A percentile compares a stretch with the other conserved stretches of the same genome.
Evolutionary conservation across 208 protist species (phyloP).

Genomic region (Crithidia thermophila): DNA sequence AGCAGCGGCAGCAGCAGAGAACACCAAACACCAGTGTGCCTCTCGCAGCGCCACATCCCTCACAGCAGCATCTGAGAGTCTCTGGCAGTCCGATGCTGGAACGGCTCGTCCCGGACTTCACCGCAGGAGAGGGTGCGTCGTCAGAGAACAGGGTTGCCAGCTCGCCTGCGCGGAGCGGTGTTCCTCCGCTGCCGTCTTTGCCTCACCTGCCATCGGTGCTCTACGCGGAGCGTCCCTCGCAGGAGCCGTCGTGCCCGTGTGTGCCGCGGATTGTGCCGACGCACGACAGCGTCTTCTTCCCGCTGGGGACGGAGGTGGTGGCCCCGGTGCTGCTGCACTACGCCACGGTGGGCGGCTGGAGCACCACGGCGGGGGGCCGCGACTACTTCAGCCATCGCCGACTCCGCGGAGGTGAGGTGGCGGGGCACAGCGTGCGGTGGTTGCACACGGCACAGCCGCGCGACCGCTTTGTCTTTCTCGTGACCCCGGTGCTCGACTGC

Average conservation of each 20-base stretch:
- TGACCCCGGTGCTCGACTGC: slow-evolving; percentile 51
- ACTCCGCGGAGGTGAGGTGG: slow-evolving; percentile 52
- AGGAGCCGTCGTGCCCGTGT: slow-evolving; percentile 1
- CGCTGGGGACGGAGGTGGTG: slow-evolving; percentile 42
- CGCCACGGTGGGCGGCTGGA: slow-evolving; percentile 58
- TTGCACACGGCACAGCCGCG: slow-evolving; percentile 61
- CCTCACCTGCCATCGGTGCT: not conserved
- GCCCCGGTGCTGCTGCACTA: slow-evolving; percentile 75
- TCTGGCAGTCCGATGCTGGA: too few species aligned
- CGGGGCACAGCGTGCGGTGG: slow-evolving; percentile 71
- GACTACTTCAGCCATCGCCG: slow-evolving; percentile 78
- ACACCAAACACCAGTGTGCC: too few species aligned
- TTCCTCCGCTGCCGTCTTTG: not conserved
- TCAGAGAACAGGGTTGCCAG: too few species aligned
- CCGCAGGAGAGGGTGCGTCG: too few species aligned
- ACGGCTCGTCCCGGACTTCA: too few species aligned
- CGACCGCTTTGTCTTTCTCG: slow-evolving; percentile 69
- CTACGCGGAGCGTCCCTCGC: too few species aligned
- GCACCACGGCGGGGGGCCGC: slow-evolving; percentile 51
- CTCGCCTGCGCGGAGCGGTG: too few species aligned
- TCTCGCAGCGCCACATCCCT: too few species aligned
- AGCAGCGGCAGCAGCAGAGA: too few species aligned
- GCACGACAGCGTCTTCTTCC: slow-evolving; percentile 74
- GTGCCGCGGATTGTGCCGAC: slow-evolving; percentile 24
- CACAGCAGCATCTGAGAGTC: too few species aligned